A percentile compares a stretch with the other conserved stretches of the same genome.
phyloP scores from a whole-genome alignment of 345 rosid species.

The Pistacia atlantica region DNA sequence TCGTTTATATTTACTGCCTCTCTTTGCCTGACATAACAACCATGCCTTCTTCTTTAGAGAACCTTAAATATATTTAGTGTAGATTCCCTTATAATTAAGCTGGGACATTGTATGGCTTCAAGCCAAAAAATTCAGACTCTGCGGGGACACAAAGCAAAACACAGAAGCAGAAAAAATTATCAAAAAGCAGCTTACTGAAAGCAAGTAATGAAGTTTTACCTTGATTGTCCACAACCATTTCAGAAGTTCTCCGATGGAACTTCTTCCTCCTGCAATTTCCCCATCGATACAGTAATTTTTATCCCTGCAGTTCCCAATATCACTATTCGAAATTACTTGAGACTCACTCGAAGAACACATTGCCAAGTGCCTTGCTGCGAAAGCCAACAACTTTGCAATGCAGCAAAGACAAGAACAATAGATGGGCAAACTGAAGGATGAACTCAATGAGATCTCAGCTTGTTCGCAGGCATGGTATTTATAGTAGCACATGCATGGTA shows the following conservation, averaged over 20 bases:
- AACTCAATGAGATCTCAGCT: neutral
- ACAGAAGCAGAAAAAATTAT: neutral
- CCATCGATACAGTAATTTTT: neutral
- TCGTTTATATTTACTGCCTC: neutral
- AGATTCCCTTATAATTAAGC: neutral
- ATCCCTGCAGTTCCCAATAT: neutral
- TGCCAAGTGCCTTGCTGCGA: neutral
- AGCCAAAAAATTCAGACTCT: neutral
- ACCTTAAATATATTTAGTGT: neutral
- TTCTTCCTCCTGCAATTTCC: conserved; percentile 1
- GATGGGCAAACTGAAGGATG: neutral
- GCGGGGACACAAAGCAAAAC: neutral
- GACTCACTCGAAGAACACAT: conserved; percentile 15
- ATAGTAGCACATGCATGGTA: conserved; percentile 18
- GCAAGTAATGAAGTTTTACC: conserved; percentile 13
- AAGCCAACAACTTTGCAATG: neutral
- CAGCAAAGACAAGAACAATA: neutral
- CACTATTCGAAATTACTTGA: neutral
- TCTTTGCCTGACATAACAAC: neutral
- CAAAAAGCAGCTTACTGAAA: neutral
- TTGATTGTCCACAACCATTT: conserved; percentile 23
- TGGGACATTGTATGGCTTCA: neutral
- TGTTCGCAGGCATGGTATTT: conserved; percentile 4
- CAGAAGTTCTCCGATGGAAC: neutral
- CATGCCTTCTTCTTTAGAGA: neutral